Conservation (phyloP, 2,329 filamentous ascomycete genomes). For the Neonectria sp. region DNA sequence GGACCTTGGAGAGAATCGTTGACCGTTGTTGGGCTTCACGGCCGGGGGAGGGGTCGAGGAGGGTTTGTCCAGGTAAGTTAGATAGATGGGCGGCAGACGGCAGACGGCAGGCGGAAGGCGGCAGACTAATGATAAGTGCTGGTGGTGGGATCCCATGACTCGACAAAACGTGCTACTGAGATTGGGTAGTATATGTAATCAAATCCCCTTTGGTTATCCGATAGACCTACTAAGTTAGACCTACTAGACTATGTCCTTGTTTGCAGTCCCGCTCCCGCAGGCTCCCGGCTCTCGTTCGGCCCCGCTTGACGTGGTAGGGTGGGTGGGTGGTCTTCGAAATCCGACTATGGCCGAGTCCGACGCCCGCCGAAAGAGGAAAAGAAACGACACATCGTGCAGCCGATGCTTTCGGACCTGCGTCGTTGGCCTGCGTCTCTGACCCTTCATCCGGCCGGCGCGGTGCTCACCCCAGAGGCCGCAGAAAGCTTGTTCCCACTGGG, state of each 20-base stretch:
- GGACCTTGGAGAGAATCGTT: conserved; percentile 23
- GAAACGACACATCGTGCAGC: conserved; percentile 52
- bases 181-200: conserved; percentile 36
- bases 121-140: neutral
- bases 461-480: conserved; percentile 27
- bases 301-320: neutral
- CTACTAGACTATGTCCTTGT: no score
- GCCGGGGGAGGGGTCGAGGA: conserved; percentile 26
- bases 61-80: conserved; percentile 13
- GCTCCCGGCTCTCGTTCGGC: neutral
- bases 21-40: conserved; percentile 7
- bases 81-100: neutral
- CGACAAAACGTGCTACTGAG: conserved; percentile 29
- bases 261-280: neutral
- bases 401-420: conserved; percentile 47
- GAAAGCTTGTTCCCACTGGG: conserved; percentile 41
- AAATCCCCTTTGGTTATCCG: conserved; percentile 29
- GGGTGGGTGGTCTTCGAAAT: neutral
- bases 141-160: conserved; percentile 42
- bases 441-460: conserved; percentile 26
- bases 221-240: neutral
- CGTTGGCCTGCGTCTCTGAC: conserved; percentile 8
- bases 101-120: no score
- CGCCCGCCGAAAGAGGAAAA: conserved; percentile 50
- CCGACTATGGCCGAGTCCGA: conserved; percentile 41